Base-by-base conservation (phyloP, 208 protist genomes). In the Trypanosomatidae sp. region DNA sequence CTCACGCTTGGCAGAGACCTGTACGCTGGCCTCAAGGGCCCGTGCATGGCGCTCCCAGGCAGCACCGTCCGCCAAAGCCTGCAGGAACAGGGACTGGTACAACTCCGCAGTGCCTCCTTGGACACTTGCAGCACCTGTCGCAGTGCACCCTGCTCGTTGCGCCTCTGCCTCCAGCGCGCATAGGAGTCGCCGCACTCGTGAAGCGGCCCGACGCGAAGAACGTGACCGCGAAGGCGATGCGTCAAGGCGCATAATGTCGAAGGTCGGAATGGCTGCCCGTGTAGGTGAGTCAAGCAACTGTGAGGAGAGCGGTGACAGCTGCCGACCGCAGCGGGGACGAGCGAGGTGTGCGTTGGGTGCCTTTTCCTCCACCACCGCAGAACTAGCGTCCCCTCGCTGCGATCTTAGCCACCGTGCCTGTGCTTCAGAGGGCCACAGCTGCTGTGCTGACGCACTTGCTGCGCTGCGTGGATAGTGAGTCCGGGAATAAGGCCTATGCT, bases 81-180 rank as follows among this genome's bases (percentile, higher is more conserved):
- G 74, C 5, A 79, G 68, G 43, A 79, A 73, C 33, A 79, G 62
- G 17, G 56, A 49, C 15, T 64, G 67, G 44, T 79, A 79, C 30
- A 79, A 19, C 62, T 52, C 52, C 28, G 47, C 44, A 13, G 5
- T 49, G n/a, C 39, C n/a, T 7, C 19, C n/a, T 19, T 13, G 4
- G 39, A 25, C 50, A 46, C 43, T 50, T 28, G 58, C 46, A 10
- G 2, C 59, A n/a, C 13, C 39, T 22, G 19, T 28, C 39, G 33
- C 30, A 5, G 46, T 43, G 33, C 50, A 22, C n/a, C 62, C 33
- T 10, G n/a, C 13, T 22, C 22, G 25, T 0, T 62, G 46, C 13
- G 46, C 60, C 50, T 43, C 62, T 17, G 15, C 47, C 41, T 64
- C 47, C 10, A 46, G 66, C 46, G 39, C 22, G 28, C 33, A 36